Conservation (phyloP, 371 early-diverging fungal species). For the Chytridium lagenaria region DNA sequence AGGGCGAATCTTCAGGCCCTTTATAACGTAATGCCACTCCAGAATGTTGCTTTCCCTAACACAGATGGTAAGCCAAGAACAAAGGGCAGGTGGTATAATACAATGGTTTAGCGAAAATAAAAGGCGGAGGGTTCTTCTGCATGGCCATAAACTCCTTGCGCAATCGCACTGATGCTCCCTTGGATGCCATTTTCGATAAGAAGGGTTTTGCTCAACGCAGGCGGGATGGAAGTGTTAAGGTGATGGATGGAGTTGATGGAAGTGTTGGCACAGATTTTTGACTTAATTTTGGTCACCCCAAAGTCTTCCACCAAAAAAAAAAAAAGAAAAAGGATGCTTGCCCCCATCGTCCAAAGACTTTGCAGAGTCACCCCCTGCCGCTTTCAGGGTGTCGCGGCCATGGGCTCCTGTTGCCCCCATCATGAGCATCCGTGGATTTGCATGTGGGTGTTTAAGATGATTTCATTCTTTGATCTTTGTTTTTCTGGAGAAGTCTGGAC, state of each 20-base stretch:
- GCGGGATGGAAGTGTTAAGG: too few relatives aligned
- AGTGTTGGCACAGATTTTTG: neutral
- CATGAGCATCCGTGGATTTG: conserved; percentile 7
- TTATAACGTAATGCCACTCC: conserved; percentile 84
- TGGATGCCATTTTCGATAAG: conserved; percentile 77
- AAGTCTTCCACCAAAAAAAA: neutral
- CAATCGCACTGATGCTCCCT: conserved; percentile 84
- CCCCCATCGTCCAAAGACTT: neutral
- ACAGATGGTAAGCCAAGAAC: neutral
- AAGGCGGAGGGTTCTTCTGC: conserved; percentile 61
- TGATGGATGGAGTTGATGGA: too few relatives aligned
- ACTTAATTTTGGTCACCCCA: neutral
- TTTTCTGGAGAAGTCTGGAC: neutral
- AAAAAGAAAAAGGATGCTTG: neutral
- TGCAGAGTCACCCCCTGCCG: conserved; percentile 1
- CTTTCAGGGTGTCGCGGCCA: neutral
- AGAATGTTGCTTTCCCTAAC: conserved; percentile 10
- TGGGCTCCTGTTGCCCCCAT: neutral
- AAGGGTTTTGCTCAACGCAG: too few relatives aligned
- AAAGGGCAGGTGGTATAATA: conserved; percentile 97
- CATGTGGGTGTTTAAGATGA: conserved; percentile 5
- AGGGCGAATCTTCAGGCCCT: conserved; percentile 94
- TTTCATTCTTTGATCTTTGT: neutral
- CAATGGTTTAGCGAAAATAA: conserved; percentile 86
- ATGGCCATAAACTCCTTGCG: conserved; percentile 90